Conservation (phyloP, 108 stramenopile genomes). For the Skeletonema tropicum region DNA sequence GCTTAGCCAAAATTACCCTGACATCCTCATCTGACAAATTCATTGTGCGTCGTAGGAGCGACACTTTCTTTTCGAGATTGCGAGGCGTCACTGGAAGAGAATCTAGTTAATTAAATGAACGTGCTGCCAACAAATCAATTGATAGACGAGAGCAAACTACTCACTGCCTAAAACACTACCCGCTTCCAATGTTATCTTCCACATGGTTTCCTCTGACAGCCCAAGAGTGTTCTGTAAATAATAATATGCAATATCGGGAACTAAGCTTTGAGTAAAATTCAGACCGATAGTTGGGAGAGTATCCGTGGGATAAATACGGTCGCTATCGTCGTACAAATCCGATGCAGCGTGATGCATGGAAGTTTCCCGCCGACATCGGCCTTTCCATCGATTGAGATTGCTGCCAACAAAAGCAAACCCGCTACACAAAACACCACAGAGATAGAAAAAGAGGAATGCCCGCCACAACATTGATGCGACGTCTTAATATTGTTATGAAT, state of each 20-base stretch:
- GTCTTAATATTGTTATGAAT: neutral
- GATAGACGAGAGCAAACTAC: neutral
- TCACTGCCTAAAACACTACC: constrained; percentile 61
- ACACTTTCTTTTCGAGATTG: constrained; percentile 67
- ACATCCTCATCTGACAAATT: constrained; percentile 71
- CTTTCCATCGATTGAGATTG: neutral
- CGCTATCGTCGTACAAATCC: neutral
- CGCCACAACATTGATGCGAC: neutral
- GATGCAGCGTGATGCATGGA: neutral
- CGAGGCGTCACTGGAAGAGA: constrained; percentile 54
- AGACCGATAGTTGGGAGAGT: constrained; percentile 7
- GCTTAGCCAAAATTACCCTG: constrained; percentile 49
- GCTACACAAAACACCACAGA: neutral
- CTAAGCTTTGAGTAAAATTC: constrained; percentile 23
- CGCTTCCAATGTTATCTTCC: constrained; percentile 75
- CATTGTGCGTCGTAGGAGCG: constrained; percentile 58
- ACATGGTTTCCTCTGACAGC: constrained; percentile 79
- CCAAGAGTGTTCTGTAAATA: constrained; percentile 78
- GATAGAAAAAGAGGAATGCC: neutral
- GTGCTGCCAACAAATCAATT: neutral
- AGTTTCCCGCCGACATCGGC: neutral
- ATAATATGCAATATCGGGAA: constrained; percentile 76
- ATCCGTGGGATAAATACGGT: constrained; percentile 25
- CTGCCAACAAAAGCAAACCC: neutral
- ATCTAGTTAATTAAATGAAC: neutral